These are phyloP conservation scores for Moesziomyces sp. DNA, from an alignment of 1,284 basidiomycete species.

Conservation along the genomic window DNA sequence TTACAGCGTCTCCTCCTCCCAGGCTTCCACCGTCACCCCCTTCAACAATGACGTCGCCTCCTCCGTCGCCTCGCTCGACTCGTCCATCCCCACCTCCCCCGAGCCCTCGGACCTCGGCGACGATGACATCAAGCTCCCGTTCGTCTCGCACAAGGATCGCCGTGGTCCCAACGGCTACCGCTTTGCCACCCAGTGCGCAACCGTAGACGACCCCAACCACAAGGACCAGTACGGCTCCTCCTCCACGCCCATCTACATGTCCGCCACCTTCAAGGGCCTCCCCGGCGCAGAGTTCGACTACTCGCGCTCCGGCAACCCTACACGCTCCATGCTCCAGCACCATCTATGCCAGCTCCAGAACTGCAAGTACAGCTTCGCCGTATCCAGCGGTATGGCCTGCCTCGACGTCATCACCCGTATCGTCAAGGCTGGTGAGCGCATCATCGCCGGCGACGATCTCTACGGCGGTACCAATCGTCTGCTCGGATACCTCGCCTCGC, in stretches of 20 bases:
- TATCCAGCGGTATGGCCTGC: conserved; percentile 97
- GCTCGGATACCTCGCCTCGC: conserved; percentile 85
- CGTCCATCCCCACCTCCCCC: conserved; percentile 47
- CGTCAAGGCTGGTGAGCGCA: conserved; percentile 91
- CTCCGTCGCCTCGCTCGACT: conserved; percentile 48
- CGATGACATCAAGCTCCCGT: conserved; percentile 32
- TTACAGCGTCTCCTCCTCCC: conserved; percentile 38
- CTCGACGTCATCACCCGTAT: conserved; percentile 93
- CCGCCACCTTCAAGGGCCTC: conserved; percentile 96
- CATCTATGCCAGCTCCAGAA: conserved; percentile 65
- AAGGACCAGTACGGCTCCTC: conserved; percentile 97
- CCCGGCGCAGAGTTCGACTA: conserved; percentile 89
- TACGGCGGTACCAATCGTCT: conserved; percentile 98
- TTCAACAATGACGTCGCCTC: conserved; percentile 41
- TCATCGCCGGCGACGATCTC: conserved; percentile 95
- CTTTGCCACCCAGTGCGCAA: conserved; percentile 86
- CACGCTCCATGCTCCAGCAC: conserved; percentile 72
- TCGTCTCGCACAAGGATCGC: conserved; percentile 50
- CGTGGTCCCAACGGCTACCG: conserved; percentile 57
- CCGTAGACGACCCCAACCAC: conserved; percentile 83
- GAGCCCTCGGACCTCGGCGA: conserved; percentile 45
- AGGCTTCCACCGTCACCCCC: conserved; percentile 46
- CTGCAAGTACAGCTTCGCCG: conserved; percentile 81
- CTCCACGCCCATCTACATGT: conserved; percentile 96
- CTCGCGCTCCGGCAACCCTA: conserved; percentile 94